Evolutionary conservation across 148 eudicot genomes (phyloP), one percentile per base, ranked within the genome.

Genomic region (Simmondsia chinensis): DNA sequence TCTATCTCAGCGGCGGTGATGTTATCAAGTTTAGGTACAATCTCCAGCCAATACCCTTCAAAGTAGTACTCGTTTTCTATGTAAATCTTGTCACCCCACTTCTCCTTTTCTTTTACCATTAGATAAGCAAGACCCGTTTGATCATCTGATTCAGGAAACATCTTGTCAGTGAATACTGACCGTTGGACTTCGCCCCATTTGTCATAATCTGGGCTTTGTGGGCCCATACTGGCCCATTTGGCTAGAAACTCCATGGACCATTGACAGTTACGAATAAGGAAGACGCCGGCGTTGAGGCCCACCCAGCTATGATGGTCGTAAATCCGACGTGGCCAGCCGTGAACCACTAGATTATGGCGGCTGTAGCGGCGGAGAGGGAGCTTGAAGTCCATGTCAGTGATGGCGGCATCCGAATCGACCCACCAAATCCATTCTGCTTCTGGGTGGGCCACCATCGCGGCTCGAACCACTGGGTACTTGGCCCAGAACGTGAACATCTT

Each of bases 361-460:
- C 52, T 52, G 56, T 88, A 88, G 33, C 72, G 52, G 1, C 69
- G 62, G 6, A 88, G 57, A 0, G 94, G 94, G 1, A 88, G 73
- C 37, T 59, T 55, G 62, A 81, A 89, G 36, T 84, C 82, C 97
- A 89, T 89, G 47, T 89, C 97, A 3, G 97, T 89, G 19, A 89
- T 59, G 1, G 75, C 85, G 0, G 95, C 97, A 46, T 89, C 97
- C 11, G 97, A 85, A 52, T 89, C 97, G 9, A 89, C 93, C 97
- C 97, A 89, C 87, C 87, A 89, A 52, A 89, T 72, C 97, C 97
- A 89, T 67, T 89, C 93, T 5, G 80, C 80, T 43, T 89, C 95
- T 38, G 97, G 97, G 64, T 89, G 97, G 54, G 97, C 94, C 59
- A 80, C 22, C 96, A 88, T 88, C 26, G 91, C 87, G 7, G 97